phyloP scores from a whole-genome alignment of 371 early-diverging fungal species.

The Mortierella sp. region DNA sequence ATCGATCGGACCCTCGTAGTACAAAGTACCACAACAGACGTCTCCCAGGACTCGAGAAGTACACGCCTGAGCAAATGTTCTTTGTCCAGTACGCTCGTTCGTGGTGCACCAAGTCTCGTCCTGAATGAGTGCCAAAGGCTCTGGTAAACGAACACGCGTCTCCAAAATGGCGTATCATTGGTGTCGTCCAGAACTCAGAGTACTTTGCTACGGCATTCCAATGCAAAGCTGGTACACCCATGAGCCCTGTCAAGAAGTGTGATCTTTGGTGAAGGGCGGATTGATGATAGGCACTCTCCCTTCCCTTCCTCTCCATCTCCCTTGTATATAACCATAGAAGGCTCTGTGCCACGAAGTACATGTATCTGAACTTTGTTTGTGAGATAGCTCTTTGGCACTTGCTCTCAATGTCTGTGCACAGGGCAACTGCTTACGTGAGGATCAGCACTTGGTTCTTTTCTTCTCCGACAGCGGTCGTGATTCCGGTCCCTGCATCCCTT shows the following conservation, averaged over 20 bases:
- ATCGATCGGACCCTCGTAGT: neutral
- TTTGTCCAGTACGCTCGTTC: constrained; percentile 64
- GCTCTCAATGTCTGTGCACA: too few species aligned
- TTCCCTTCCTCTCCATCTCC: too few species aligned
- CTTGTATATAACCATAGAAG: too few species aligned
- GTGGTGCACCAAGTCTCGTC: constrained; percentile 62
- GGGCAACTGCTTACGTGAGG: too few species aligned
- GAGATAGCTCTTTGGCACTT: too few species aligned
- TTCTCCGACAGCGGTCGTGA: constrained; percentile 37
- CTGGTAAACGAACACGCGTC: constrained; percentile 62
- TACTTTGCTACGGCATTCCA: constrained; percentile 73
- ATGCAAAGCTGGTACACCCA: constrained; percentile 61
- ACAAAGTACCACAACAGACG: constrained; percentile 5
- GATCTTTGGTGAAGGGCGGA: neutral
- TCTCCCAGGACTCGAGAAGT: constrained; percentile 20
- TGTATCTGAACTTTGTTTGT: too few species aligned
- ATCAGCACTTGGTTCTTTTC: neutral
- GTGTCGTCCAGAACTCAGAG: constrained; percentile 66
- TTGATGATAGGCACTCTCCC: too few species aligned
- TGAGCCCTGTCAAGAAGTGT: constrained; percentile 53
- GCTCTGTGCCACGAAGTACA: too few species aligned
- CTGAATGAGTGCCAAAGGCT: constrained; percentile 53
- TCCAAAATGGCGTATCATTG: constrained; percentile 66
- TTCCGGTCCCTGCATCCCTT: constrained; percentile 85
- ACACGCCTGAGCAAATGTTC: constrained; percentile 62